These are phyloP conservation scores for Umbelopsis isabellina DNA, from an alignment of 192 early-diverging fungal species.

Conservation along the genomic window DNA sequence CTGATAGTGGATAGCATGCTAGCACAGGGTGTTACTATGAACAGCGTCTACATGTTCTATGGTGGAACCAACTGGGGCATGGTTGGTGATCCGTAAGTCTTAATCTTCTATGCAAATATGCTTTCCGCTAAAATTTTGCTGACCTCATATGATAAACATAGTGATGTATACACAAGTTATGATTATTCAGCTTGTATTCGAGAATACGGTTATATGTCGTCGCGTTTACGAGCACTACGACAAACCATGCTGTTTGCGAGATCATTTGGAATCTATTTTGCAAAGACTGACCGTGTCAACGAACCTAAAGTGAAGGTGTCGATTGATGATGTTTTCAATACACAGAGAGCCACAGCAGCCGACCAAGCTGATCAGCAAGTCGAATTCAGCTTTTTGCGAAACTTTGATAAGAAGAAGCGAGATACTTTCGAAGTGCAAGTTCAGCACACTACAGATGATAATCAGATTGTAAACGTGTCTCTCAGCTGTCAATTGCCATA, in stretches of 20 bases:
- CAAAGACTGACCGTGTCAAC: slow-evolving; percentile 50
- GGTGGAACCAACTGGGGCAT: slow-evolving; percentile 85
- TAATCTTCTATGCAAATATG: neutral
- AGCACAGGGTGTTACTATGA: slow-evolving; percentile 68
- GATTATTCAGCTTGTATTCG: slow-evolving; percentile 80
- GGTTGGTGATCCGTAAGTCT: slow-evolving; percentile 61
- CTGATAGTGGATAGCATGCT: slow-evolving; percentile 62
- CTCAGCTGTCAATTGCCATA: slow-evolving; percentile 53
- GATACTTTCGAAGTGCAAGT: slow-evolving; percentile 47
- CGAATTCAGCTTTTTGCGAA: slow-evolving; percentile 64
- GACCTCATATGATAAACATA: slow-evolving; percentile 14
- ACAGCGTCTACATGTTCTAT: slow-evolving; percentile 74
- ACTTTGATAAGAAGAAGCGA: slow-evolving; percentile 55
- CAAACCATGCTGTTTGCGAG: slow-evolving; percentile 60
- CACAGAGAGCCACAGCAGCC: slow-evolving; percentile 42
- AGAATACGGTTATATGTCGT: slow-evolving; percentile 69
- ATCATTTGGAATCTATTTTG: slow-evolving; percentile 60
- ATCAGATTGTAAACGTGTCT: slow-evolving; percentile 18
- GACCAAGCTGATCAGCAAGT: slow-evolving; percentile 32
- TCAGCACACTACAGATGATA: neutral
- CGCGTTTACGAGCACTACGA: slow-evolving; percentile 61
- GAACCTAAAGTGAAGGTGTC: slow-evolving; percentile 38
- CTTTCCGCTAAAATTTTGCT: neutral
- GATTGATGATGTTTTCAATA: slow-evolving; percentile 46
- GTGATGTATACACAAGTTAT: slow-evolving; percentile 77